Percentiles rank a stretch among this genome's conserved stretches.
These are phyloP conservation scores for Fraxinus floribunda DNA, from an alignment of 305 asterid species.

Conservation along the genomic window DNA sequence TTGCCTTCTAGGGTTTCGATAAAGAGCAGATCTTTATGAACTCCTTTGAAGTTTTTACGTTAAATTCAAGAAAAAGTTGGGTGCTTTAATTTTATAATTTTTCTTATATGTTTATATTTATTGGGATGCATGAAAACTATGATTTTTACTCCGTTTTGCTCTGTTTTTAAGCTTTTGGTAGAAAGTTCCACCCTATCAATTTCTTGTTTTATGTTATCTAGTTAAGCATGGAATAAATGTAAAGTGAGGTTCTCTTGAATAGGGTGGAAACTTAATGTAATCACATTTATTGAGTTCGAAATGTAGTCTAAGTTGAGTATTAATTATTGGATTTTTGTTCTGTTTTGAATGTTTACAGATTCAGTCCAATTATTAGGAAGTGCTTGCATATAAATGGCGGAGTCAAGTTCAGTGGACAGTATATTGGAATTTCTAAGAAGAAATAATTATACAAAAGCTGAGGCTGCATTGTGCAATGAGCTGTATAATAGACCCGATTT, in stretches of 20 bases:
- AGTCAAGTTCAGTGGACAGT: slow-evolving; percentile 66
- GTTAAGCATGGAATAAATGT: background rate
- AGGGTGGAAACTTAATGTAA: slow-evolving; percentile 14
- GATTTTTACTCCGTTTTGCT: slow-evolving; percentile 13
- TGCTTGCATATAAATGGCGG: slow-evolving; percentile 56
- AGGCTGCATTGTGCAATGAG: slow-evolving; percentile 81
- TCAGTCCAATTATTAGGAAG: slow-evolving; percentile 26
- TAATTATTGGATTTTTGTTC: slow-evolving; percentile 22
- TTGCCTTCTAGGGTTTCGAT: slow-evolving; percentile 51
- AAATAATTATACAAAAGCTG: slow-evolving; percentile 81
- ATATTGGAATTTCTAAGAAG: slow-evolving; percentile 68
- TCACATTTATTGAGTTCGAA: slow-evolving; percentile 8
- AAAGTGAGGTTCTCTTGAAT: slow-evolving; percentile 14
- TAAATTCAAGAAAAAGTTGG: slow-evolving; percentile 23
- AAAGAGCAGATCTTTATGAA: slow-evolving; percentile 47
- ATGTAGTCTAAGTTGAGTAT: slow-evolving; percentile 16
- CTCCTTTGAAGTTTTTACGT: slow-evolving; percentile 22
- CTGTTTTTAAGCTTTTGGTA: slow-evolving; percentile 14
- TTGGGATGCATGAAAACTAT: slow-evolving; percentile 33
- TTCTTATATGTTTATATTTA: slow-evolving; percentile 10
- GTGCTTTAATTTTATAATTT: slow-evolving; percentile 17
- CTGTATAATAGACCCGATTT: slow-evolving; percentile 67
- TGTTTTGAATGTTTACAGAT: slow-evolving; percentile 45
- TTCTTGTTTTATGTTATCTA: slow-evolving; percentile 7
- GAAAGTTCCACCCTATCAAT: background rate